Percentiles rank a stretch among this genome's conserved stretches.
These are phyloP conservation scores for Eucalyptus microcorys DNA, from an alignment of 345 rosid species.

Conservation along the genomic window DNA sequence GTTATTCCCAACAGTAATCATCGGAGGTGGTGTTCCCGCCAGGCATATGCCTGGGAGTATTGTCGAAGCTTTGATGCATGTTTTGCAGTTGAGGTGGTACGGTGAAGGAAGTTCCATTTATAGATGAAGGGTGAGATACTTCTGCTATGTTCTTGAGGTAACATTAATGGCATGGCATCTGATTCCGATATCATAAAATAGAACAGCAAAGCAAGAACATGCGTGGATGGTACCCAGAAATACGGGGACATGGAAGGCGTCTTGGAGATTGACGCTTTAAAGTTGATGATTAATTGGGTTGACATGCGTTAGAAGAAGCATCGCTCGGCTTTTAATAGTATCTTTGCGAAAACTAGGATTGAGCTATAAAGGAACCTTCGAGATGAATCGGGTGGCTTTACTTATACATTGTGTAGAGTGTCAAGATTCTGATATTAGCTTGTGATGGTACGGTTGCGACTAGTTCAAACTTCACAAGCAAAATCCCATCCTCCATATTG, in stretches of 20 bases:
- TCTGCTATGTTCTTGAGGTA: neutral
- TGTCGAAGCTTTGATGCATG: neutral
- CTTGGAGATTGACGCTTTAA: neutral
- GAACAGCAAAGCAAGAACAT: neutral
- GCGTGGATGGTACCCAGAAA: neutral
- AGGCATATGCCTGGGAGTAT: neutral
- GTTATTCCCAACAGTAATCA: too few species aligned
- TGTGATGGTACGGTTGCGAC: neutral
- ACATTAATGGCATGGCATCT: neutral
- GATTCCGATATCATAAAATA: neutral
- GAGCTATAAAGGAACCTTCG: neutral
- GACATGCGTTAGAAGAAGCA: neutral
- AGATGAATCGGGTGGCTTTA: neutral
- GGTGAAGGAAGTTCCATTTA: neutral
- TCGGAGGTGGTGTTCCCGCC: slow-evolving; percentile 12
- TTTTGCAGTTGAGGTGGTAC: neutral
- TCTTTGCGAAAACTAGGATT: neutral
- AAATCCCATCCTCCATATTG: too few species aligned
- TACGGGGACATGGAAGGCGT: neutral
- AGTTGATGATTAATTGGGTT: too few species aligned
- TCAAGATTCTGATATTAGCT: too few species aligned
- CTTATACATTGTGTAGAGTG: too few species aligned
- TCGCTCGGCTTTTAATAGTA: neutral
- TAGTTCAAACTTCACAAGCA: neutral
- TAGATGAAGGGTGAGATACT: neutral